phyloP scores from a whole-genome alignment of 306 rosid species.

The Medicago truncatula region DNA sequence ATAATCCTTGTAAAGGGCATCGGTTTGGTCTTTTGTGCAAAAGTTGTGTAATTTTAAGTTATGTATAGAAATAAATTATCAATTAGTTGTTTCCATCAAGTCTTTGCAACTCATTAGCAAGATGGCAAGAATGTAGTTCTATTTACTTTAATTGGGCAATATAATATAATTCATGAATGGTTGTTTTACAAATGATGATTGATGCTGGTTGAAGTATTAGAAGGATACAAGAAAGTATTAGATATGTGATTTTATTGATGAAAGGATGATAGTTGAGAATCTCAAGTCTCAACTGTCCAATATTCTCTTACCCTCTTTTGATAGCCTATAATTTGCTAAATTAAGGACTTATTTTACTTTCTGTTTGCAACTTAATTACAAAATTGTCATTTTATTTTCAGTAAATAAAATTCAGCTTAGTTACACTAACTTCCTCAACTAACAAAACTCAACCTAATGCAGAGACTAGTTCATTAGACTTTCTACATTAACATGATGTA shows the following conservation, averaged over 20 bases:
- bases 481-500: no score
- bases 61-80: slow-evolving; percentile 45
- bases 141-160: slow-evolving; percentile 20
- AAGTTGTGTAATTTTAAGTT: slow-evolving; percentile 41
- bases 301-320: not conserved
- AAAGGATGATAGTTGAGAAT: no score
- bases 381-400: not conserved
- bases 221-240: not conserved
- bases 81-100: slow-evolving; percentile 12
- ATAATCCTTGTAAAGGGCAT: slow-evolving; percentile 41
- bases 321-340: not conserved
- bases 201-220: slow-evolving; percentile 4
- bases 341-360: not conserved
- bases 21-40: slow-evolving; percentile 44
- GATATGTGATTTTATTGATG: no score
- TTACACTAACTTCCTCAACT: not conserved
- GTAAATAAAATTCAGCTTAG: no score
- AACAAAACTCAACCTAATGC: no score
- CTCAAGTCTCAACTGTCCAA: no score
- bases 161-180: not conserved
- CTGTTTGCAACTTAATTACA: not conserved
- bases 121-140: slow-evolving; percentile 7
- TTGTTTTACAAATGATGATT: not conserved
- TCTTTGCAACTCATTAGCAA: slow-evolving; percentile 17
- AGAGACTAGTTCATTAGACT: no score